Evolutionary conservation across 768 basidiomycete genomes (phyloP).

Genomic region (Podaxis sp.): DNA sequence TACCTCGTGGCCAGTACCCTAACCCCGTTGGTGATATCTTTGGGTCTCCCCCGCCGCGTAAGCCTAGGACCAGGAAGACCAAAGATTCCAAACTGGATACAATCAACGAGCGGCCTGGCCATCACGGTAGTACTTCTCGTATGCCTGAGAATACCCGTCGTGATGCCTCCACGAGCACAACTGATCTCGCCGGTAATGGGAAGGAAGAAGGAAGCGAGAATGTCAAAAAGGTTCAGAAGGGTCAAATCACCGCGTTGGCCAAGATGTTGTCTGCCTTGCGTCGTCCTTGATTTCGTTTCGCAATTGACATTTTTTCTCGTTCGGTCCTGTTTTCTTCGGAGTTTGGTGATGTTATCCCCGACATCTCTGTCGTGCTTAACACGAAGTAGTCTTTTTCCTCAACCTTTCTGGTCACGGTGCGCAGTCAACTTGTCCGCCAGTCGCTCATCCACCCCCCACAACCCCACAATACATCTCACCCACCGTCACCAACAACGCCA

Average conservation of each 20-base stretch:
- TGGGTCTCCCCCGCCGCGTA: slow-evolving; percentile 58
- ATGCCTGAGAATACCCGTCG: slow-evolving; percentile 46
- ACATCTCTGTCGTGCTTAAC: slow-evolving; percentile 11
- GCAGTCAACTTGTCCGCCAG: slow-evolving; percentile 8
- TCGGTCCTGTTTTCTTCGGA: slow-evolving; percentile 11
- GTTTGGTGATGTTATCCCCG: slow-evolving; percentile 13
- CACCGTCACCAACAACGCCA: background rate
- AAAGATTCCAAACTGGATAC: slow-evolving; percentile 71
- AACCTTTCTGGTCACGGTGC: background rate
- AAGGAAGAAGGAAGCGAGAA: slow-evolving; percentile 39
- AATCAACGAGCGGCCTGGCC: slow-evolving; percentile 65
- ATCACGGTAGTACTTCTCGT: slow-evolving; percentile 28
- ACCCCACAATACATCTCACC: background rate
- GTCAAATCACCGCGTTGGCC: slow-evolving; percentile 85
- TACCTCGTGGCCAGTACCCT: slow-evolving; percentile 63
- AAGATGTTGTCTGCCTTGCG: slow-evolving; percentile 88
- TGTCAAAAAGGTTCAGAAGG: slow-evolving; percentile 78
- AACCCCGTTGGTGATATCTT: slow-evolving; percentile 65
- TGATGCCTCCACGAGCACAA: slow-evolving; percentile 76
- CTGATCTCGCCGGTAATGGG: slow-evolving; percentile 53
- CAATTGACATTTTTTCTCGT: slow-evolving; percentile 9
- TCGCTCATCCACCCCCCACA: background rate
- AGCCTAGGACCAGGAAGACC: slow-evolving; percentile 63
- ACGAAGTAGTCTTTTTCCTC: slow-evolving; percentile 11
- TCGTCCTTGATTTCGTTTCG: slow-evolving; percentile 30